Conservation (phyloP, 352 stramenopile genomes). For the Globisporangium recalcitrans region DNA sequence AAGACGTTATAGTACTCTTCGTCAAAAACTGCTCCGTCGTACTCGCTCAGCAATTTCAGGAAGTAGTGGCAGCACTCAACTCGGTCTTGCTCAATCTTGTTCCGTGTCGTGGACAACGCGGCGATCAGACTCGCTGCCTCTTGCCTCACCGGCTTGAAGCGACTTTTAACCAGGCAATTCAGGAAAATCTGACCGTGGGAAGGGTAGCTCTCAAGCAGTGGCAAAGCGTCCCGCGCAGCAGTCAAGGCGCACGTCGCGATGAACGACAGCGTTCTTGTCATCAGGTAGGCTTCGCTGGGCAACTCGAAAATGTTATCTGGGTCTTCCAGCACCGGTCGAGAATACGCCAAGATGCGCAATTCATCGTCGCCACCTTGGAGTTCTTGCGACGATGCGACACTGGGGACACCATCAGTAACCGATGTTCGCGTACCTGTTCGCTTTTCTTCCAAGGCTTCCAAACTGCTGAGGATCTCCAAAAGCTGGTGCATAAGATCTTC, state of each 20-base stretch:
- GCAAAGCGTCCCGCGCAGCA: conserved; percentile 23
- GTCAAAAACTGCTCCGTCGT: conserved; percentile 30
- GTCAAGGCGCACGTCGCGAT: conserved; percentile 37
- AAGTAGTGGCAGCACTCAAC: conserved; percentile 42
- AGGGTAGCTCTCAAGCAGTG: conserved; percentile 33
- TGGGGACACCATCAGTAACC: too few species aligned
- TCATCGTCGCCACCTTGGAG: conserved; percentile 13
- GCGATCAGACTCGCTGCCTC: conserved; percentile 41
- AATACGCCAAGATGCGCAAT: conserved; percentile 33
- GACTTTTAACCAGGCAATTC: conserved; percentile 38
- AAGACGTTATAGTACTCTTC: conserved; percentile 68
- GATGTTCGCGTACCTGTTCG: not conserved
- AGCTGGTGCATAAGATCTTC: conserved; percentile 38
- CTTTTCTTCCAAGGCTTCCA: conserved; percentile 24
- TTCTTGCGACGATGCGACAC: not conserved
- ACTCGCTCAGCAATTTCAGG: conserved; percentile 45
- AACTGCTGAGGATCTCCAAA: conserved; percentile 31
- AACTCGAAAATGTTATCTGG: conserved; percentile 42
- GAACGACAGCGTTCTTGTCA: conserved; percentile 48
- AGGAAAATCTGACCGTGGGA: conserved; percentile 38
- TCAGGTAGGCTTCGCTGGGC: conserved; percentile 48
- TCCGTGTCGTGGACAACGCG: conserved; percentile 39
- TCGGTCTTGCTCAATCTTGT: conserved; percentile 39
- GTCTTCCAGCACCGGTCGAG: conserved; percentile 34
- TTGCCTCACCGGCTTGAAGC: conserved; percentile 42